Evolutionary conservation across 257 asterid genomes (phyloP).

Genomic region (Anisodus acutangulus): DNA sequence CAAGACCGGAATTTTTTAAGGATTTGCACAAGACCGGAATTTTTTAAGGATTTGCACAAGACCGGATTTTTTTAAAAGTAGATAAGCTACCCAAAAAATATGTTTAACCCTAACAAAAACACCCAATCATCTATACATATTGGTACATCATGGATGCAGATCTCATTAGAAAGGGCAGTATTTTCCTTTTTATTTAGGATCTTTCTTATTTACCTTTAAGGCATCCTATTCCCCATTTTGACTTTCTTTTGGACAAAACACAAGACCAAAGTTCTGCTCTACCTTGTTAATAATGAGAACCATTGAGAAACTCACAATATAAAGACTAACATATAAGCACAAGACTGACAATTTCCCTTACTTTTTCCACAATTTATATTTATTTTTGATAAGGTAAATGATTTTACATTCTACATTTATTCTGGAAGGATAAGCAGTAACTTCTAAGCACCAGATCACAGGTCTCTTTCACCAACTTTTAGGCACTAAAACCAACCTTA

Average conservation of each 20-base stretch:
- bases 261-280: neutral
- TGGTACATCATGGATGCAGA: neutral
- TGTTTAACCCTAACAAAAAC: neutral
- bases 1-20: no score
- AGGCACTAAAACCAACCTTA: neutral
- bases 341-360: constrained; percentile 16
- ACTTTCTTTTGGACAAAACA: no score
- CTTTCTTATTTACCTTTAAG: no score
- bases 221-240: no score
- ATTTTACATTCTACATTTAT: neutral
- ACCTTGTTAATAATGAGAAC: neutral
- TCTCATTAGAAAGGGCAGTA: no score
- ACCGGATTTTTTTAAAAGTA: neutral
- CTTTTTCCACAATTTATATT: constrained; percentile 9
- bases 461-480: constrained; percentile 13
- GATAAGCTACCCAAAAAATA: constrained; percentile 9
- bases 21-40: no score
- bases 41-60: no score
- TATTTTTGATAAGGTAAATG: neutral
- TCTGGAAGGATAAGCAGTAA: constrained; percentile 17
- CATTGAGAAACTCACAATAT: neutral
- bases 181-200: no score
- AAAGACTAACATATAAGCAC: neutral
- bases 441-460: constrained; percentile 22
- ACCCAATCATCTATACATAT: no score